Evolutionary conservation across 2,329 filamentous ascomycete species (phyloP), one percentile per base, ranked within the genome.

Genomic region (Colletotrichum spinosum): DNA sequence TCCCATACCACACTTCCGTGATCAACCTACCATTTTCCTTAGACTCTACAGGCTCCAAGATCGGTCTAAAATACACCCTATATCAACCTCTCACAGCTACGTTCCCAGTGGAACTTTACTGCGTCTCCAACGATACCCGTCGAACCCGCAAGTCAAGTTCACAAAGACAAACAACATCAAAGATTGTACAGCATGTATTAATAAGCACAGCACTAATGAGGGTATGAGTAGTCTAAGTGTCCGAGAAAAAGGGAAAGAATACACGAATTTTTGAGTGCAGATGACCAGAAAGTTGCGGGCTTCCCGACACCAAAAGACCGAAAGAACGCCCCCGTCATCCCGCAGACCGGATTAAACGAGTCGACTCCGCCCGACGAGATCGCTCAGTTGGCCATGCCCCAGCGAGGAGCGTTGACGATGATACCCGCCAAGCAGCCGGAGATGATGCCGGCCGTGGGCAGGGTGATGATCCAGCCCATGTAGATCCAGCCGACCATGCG

Each of bases 361-460:
- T 33, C n/a, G 7, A 35, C 7, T 45, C 2, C 25, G 25, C 2
- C 44, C 25, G 25, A 33, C 6, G 15, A 8, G 13, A 41, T 9
- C 9, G 1, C 4, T 53, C 35, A 63, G 53, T 34, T 57, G 37
- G 37, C 12, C 63, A 63, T 66, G 13, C 74, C 75, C 75, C 74
- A 81, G 41, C 78, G 78, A n/a, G 87, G 87, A 39, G 86, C 84
- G 69, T 88, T 88, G 68, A 89, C 79, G 56, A 88, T 79, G 51
- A 89, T 79, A 5, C 82, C 86, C 81, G 87, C 87, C 54, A 88
- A 72, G 54, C 81, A 79, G 6, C 86, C 86, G 10, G 81, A 83
- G 51, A 88, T 79, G 35, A 85, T 79, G 25, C 83, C 85, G 4
- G 85, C 78, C 12, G 80, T 73, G 4, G 67, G 67, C 3, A 69